Evolutionary conservation across 2,329 filamentous ascomycete genomes (phyloP), one percentile per base, ranked within the genome.

Genomic region (Scleromitrula shiraiana): DNA sequence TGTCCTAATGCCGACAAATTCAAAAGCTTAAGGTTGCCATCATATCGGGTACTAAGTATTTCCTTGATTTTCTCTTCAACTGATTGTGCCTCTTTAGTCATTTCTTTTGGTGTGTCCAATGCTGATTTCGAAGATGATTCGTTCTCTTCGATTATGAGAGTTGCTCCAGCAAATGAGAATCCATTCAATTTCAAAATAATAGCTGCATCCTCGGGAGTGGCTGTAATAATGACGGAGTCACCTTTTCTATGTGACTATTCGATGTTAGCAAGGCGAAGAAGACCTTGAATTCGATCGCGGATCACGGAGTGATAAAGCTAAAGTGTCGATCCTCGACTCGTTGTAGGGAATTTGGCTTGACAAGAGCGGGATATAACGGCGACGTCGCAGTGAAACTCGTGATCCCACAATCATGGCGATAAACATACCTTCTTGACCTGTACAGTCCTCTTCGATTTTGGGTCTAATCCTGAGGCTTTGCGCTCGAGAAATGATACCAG

Each of bases 401-500:
- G 60, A 65, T 61, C 61, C 59, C 61, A 68, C 68, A 70, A 70
- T 70, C 63, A 64, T 59, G 62, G 63, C 62, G 56, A 60, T 66
- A 67, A 66, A 85, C 83, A 79, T 85, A 89, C 85, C 82, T 88
- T 87, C 70, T 79, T 81, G 54, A 90, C 81, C 63, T 74, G 80
- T 58, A 86, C 71, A 56, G 71, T 70, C 44, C 51, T 60, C 26
- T 59, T 60, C 44, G 59, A 59, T 60, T 75, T 72, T 60, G 69
- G 62, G 52, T 65, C 60, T 62, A 79, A 70, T 55, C 72, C 68
- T 47, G 74, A 73, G 39, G 83, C 76, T 65, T 88, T 88, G 59
- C 81, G 78, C 67, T 88, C 82, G 53, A 89, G 67, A 62, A 88
- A 88, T 42, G 71, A 70, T 45, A 88, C 65, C 24, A 88, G 70